These are phyloP conservation scores for Citrus mangshanensis DNA, from an alignment of 345 rosid species.

Conservation along the genomic window DNA sequence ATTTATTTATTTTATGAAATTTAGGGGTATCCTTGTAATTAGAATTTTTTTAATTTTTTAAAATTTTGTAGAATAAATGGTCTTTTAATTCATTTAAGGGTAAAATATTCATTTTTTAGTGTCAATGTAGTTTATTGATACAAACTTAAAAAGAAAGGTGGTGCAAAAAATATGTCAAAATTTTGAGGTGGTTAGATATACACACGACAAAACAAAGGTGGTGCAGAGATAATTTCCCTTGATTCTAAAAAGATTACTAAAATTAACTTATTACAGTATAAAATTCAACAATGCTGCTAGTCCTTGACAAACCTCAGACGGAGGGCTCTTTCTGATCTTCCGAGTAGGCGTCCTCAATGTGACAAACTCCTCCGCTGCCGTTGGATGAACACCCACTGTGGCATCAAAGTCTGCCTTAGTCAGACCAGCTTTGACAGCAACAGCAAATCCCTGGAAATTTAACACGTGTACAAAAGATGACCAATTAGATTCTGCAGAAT, in stretches of 20 bases:
- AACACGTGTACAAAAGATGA: not conserved
- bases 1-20: no score
- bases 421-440: conserved; percentile 91
- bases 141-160: no score
- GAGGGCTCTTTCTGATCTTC: conserved; percentile 53
- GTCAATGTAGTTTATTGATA: no score
- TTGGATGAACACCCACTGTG: conserved; percentile 91
- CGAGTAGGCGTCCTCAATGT: conserved; percentile 86
- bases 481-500: not conserved
- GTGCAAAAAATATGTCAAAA: no score
- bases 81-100: no score
- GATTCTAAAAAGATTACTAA: not conserved
- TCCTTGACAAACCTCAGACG: conserved; percentile 60
- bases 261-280: not conserved
- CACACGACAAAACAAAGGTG: no score
- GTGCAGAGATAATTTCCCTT: no score
- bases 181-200: no score
- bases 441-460: conserved; percentile 70
- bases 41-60: no score
- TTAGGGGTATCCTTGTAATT: no score
- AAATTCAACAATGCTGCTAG: not conserved
- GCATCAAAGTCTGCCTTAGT: conserved; percentile 86
- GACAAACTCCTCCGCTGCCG: conserved; percentile 88
- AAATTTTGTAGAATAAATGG: no score
- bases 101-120: no score